These are phyloP conservation scores for Wickerhamomyces sydowiorum DNA, from an alignment of 805 yeast species.

Conservation along the genomic window DNA sequence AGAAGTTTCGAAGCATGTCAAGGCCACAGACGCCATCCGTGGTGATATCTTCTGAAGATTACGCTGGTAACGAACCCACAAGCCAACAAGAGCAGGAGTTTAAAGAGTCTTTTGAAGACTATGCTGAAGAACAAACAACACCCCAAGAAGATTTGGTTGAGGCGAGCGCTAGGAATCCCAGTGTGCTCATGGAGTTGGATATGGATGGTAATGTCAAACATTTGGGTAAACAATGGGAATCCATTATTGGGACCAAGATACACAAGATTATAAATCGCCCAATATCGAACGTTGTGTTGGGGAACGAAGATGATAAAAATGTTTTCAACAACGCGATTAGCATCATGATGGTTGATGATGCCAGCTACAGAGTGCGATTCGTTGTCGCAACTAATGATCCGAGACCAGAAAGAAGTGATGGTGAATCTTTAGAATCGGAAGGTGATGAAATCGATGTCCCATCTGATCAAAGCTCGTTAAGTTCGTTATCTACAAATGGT, in stretches of 20 bases:
- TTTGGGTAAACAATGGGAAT: conserved; percentile 72
- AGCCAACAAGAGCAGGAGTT: not conserved
- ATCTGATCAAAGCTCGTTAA: conserved; percentile 29
- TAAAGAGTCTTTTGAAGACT: not conserved
- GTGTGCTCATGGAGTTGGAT: conserved; percentile 80
- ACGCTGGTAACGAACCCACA: not conserved
- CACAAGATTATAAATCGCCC: conserved; percentile 50
- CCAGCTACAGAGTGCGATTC: conserved; percentile 73
- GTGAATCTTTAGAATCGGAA: conserved; percentile 10
- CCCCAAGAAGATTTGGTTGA: conserved; percentile 44
- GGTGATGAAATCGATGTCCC: conserved; percentile 6
- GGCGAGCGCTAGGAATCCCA: conserved; percentile 66
- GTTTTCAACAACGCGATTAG: conserved; percentile 68
- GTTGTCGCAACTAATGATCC: conserved; percentile 38
- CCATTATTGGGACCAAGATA: conserved; percentile 63
- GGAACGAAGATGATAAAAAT: conserved; percentile 53
- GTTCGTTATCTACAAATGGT: conserved; percentile 48
- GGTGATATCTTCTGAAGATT: conserved; percentile 1
- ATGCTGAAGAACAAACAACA: not conserved
- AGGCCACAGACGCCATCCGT: conserved; percentile 4
- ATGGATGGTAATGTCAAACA: conserved; percentile 74
- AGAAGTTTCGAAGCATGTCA: not conserved
- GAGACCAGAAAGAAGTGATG: conserved; percentile 19
- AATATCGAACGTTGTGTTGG: conserved; percentile 59
- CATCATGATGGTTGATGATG: conserved; percentile 67